These are phyloP conservation scores for Penicillium sp. DNA, from an alignment of 2,329 filamentous ascomycete species.

Conservation along the genomic window DNA sequence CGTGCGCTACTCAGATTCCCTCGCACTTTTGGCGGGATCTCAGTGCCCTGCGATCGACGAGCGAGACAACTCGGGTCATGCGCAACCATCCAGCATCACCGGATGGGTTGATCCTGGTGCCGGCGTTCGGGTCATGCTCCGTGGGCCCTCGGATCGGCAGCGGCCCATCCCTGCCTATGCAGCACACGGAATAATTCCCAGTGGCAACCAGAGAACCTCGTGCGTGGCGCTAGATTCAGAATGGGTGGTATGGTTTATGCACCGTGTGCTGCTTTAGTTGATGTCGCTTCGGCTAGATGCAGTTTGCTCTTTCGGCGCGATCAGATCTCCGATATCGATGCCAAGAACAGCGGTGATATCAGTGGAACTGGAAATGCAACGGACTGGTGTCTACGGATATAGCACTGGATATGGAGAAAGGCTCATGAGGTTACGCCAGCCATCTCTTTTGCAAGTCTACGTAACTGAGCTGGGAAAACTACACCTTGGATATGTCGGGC, in stretches of 20 bases:
- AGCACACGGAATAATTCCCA: neutral
- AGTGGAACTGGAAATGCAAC: no score
- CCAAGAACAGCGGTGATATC: no score
- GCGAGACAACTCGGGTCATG: slow-evolving; percentile 11
- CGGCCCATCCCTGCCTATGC: slow-evolving; percentile 9
- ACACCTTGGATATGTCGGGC: no score
- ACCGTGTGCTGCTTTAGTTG: neutral
- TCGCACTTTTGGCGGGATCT: neutral
- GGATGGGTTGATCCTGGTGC: slow-evolving; percentile 10
- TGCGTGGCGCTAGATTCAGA: neutral
- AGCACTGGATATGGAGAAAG: no score
- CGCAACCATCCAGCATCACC: slow-evolving; percentile 11
- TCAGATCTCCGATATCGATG: neutral
- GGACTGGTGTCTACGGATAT: no score
- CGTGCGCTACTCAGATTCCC: slow-evolving; percentile 6
- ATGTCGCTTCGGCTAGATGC: neutral
- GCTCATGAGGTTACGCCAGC: no score
- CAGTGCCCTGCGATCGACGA: neutral
- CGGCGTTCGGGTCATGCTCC: slow-evolving; percentile 11
- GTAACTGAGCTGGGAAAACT: no score
- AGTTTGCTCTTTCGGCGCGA: neutral
- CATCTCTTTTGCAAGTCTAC: no score
- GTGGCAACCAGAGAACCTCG: neutral
- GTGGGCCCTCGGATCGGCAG: slow-evolving; percentile 14
- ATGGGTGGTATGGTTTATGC: neutral